phyloP scores from a whole-genome alignment of 306 rosid species.

The Corylus avellana region DNA sequence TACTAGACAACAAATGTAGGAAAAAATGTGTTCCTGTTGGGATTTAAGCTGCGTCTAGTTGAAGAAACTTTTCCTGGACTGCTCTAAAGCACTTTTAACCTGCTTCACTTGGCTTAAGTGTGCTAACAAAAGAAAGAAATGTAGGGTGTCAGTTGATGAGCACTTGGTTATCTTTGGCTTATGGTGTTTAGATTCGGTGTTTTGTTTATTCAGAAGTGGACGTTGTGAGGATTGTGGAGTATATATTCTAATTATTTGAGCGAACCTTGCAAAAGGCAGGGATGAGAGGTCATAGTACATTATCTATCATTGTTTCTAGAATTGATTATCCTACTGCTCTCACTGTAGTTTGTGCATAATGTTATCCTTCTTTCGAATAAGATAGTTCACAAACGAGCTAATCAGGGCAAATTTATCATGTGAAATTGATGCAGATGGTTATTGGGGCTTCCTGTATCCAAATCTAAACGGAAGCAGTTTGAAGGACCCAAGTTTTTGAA shows the following conservation, averaged over 20 bases:
- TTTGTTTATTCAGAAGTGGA: too few relatives aligned
- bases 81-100: neutral
- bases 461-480: constrained; percentile 33
- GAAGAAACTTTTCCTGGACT: too few relatives aligned
- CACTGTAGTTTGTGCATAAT: neutral
- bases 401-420: neutral
- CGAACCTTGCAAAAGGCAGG: neutral
- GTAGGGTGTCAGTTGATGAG: neutral
- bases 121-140: too few relatives aligned
- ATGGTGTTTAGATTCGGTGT: too few relatives aligned
- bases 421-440: constrained; percentile 61
- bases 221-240: too few relatives aligned
- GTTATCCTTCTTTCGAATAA: neutral
- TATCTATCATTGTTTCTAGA: too few relatives aligned
- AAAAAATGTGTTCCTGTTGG: too few relatives aligned
- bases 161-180: neutral
- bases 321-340: neutral
- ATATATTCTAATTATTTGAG: too few relatives aligned
- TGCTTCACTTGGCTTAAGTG: neutral
- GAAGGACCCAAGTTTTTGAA: constrained; percentile 37
- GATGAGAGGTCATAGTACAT: neutral
- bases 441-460: constrained; percentile 49
- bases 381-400: neutral
- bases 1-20: too few relatives aligned
- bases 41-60: too few relatives aligned